Percentiles rank a stretch among this genome's conserved stretches.
These are phyloP conservation scores for Apiospora hydei DNA, from an alignment of 2,329 filamentous ascomycete genomes.

Conservation along the genomic window DNA sequence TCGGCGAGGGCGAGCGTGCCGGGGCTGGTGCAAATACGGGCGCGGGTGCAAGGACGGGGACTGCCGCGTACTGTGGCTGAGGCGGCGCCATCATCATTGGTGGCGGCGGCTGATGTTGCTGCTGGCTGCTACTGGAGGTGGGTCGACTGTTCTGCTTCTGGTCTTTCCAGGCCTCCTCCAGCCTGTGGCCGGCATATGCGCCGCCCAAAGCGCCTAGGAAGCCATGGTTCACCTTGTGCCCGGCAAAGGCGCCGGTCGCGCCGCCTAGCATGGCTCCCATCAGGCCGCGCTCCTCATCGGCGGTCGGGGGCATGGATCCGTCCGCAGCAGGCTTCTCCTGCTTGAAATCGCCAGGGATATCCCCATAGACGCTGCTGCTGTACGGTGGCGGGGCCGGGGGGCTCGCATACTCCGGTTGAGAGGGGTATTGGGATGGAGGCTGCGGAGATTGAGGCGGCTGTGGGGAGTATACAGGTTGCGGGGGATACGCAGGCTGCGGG, in stretches of 20 bases:
- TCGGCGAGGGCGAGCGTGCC: not conserved
- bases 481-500: not conserved
- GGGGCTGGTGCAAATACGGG: not conserved
- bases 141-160: not conserved
- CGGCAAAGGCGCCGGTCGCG: slow-evolving; percentile 52
- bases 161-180: slow-evolving; percentile 44
- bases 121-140: slow-evolving; percentile 3
- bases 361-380: not conserved
- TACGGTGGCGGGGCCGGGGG: not conserved
- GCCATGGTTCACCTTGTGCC: slow-evolving; percentile 55
- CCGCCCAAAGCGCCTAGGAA: slow-evolving; percentile 55
- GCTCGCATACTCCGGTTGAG: not conserved
- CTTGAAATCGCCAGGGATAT: not conserved
- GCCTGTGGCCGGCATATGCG: slow-evolving; percentile 52
- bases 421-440: not conserved
- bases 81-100: not conserved
- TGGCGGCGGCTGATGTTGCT: not conserved
- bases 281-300: slow-evolving; percentile 40
- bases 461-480: not conserved
- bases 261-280: slow-evolving; percentile 54
- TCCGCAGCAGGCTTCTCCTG: not conserved
- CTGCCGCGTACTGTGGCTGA: not conserved
- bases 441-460: not conserved
- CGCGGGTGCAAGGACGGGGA: not conserved
- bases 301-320: not conserved